Evolutionary conservation across 139 green algal genomes (phyloP), one percentile per base, ranked within the genome.

Genomic region (Picochlorum sp.): DNA sequence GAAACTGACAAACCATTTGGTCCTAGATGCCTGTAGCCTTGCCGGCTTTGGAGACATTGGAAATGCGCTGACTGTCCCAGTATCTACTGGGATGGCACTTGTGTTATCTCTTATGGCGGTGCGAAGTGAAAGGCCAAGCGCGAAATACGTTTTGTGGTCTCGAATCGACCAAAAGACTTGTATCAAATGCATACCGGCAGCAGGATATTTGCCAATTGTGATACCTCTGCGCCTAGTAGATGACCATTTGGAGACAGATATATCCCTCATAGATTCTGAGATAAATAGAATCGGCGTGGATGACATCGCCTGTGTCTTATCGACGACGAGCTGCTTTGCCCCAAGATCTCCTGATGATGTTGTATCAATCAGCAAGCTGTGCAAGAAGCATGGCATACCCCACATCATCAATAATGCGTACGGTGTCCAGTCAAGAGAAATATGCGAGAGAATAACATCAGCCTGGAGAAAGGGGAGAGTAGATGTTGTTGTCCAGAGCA

Each of bases 341-440:
- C 89, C 91, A 0, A 70, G 90, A 13, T 78, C 70, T 1, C 31
- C 65, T 4, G 85, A 94, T 67, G 57, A 77, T 35, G 64, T 91
- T 6, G 67, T 88, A 14, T 80, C 58, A 14, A 69, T 94, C 2
- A 84, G 84, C 25, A 84, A 79, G 64, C 69, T 97, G 49, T 96
- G 85, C 51, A 57, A 57, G 2, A 25, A 30, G 10, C 14, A 47
- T 1, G 77, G 72, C 25, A 50, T 98, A 7, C 64, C 71, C 0
- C 92, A 98, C 77, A 63, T 98, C 1, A 80, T 98, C 68, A 98
- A 98, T 75, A 96, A 98, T 56, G 92, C 92, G 5, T 98, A 98
- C 59, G 92, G 92, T 3, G 84, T 98, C 29, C 92, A 98, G 57
- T 72, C 58, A 49, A 58, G 56, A 13, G 58, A 36, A 22, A 45